Percentiles rank a stretch among this genome's conserved stretches.
Conservation (phyloP, 208 protist species). For the Acanthamoeba royreba region DNA sequence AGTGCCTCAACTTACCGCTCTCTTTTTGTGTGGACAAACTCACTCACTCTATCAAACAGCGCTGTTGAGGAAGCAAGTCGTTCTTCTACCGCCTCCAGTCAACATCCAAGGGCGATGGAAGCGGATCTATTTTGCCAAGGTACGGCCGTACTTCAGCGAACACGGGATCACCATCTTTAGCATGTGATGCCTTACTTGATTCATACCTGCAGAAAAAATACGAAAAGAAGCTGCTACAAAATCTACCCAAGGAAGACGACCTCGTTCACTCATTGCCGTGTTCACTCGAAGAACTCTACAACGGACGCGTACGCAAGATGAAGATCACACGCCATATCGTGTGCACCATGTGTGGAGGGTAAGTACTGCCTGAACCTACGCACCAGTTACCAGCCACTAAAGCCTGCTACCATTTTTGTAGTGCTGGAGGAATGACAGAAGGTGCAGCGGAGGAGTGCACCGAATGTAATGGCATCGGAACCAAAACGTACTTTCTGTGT, state of each 20-base stretch:
- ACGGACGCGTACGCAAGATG: neutral
- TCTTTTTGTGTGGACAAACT: no score
- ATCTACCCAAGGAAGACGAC: neutral
- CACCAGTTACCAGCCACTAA: neutral
- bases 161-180: neutral
- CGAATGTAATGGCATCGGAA: neutral
- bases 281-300: neutral
- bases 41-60: neutral
- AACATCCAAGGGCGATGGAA: neutral
- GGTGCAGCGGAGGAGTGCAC: neutral
- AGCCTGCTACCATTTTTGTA: neutral
- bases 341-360: neutral
- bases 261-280: neutral
- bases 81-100: neutral
- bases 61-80: neutral
- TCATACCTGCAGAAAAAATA: neutral
- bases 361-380: no score
- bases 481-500: neutral
- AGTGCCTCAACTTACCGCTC: no score
- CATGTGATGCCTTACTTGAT: neutral
- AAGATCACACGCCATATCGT: neutral
- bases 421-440: neutral
- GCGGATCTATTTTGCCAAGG: neutral
- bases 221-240: neutral
- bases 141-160: neutral